Conservation (phyloP, 202 grass and related monocot species). For the Zoysia matrella region DNA sequence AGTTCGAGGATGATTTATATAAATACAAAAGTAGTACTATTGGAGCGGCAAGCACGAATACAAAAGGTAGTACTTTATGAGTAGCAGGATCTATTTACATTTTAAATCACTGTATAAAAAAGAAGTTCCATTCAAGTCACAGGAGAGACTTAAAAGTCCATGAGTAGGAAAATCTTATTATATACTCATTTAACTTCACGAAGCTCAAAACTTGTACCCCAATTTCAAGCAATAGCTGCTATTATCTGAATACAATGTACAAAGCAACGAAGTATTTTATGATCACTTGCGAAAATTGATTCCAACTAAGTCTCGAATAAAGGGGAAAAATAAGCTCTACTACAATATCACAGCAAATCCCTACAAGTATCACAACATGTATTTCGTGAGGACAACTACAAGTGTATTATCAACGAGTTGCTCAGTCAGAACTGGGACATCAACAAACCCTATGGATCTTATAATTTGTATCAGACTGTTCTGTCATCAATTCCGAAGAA, state of each 20-base stretch:
- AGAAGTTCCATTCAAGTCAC: constrained; percentile 16
- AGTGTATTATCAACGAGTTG: constrained; percentile 38
- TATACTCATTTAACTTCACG: constrained; percentile 36
- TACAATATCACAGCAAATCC: constrained; percentile 38
- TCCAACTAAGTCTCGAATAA: constrained; percentile 26
- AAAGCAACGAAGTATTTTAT: constrained; percentile 42
- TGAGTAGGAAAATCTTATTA: neutral
- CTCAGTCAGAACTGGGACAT: constrained; percentile 28
- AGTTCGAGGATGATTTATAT: no score
- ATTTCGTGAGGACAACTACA: constrained; percentile 14
- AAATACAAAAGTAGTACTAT: no score
- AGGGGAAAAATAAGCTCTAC: constrained; percentile 31
- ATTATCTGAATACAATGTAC: constrained; percentile 39
- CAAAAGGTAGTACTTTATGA: neutral
- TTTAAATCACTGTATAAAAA: neutral
- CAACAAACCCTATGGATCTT: constrained; percentile 22
- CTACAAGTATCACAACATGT: constrained; percentile 27
- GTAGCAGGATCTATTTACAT: neutral
- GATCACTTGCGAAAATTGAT: constrained; percentile 37
- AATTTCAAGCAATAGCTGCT: neutral
- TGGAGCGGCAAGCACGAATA: neutral
- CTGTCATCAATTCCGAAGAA: constrained; percentile 15
- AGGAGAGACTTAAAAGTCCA: constrained; percentile 2
- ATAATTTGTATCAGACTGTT: neutral
- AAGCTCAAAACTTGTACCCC: neutral